Evolutionary conservation across 495 filamentous ascomycete species (phyloP), one percentile per base, ranked within the genome.

Genomic region (Xeromyces bisporus): DNA sequence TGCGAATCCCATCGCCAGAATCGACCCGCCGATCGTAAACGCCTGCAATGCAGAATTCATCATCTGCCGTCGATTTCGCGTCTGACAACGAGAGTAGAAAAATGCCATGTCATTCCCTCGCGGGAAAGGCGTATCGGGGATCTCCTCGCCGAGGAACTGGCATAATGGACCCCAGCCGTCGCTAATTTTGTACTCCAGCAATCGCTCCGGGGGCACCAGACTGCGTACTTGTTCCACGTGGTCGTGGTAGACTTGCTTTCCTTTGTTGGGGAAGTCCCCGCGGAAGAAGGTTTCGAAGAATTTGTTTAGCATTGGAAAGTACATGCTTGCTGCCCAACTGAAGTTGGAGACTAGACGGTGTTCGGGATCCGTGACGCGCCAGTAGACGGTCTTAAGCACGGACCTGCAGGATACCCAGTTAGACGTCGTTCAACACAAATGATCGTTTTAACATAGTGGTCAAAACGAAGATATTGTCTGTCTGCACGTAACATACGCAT

Each of bases 161-260:
- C 73, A 77, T 11, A 81, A 58, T 7, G 73, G 74, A 15, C 46
- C 69, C 75, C 75, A 79, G 32, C 76, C 76, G 26, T 75, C 64
- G 28, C 62, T 60, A 38, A 78, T 66, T 41, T 64, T 60, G 53
- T 72, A 78, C 39, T 79, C 73, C 25, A 79, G 61, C 27, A 78
- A 52, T 42, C 53, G 51, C 39, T 64, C 58, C 1, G 53, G 39
- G 21, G 59, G 58, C 16, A 62, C 58, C 34, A 62, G 21, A 46
- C 48, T 53, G 40, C 60, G 60, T 30, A 62, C 55, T 33, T 61
- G 46, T 4, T 42, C 58, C 12, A 62, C 54, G 35, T 64, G 59
- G 27, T 61, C 57, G 15, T 50, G 36, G 48, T 63, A 63, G 16
- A 61, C 65, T 38, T 64, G 50, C 55, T 70, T 57, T 49, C 66